Evolutionary conservation across 164 flowering plant species (phyloP), one percentile per base, ranked within the genome.

Genomic region (Platanus orientalis): DNA sequence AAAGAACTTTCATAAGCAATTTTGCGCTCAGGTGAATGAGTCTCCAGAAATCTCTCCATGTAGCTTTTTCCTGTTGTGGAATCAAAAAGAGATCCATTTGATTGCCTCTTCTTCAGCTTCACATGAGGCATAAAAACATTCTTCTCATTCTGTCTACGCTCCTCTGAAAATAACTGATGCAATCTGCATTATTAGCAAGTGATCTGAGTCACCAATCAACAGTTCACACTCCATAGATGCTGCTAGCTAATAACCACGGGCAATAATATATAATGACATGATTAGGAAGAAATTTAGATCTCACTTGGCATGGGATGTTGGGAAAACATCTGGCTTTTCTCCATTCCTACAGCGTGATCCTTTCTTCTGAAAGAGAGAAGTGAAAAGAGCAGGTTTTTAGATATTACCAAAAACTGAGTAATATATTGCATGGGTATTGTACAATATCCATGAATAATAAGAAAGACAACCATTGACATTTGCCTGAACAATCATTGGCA

Each of bases 251-350:
- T 27, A 25, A 28, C 19, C 17, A 13, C n/a, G n/a, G n/a, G 32
- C 17, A 34, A 54, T 50, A 48, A 45, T 36, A 50, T 26, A 7
- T 0, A 48, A 39, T 1, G 48, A 51, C 17, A 0, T 36, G 11
- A 47, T 32, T 54, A 54, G 58, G 20, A 26, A 28, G 36, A 67
- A 72, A 26, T 14, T 58, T 26, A 65, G 45, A 28, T 17, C 90
- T 76, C 70, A 95, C 99, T 78, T 88, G 78, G 88, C 74, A 81
- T 88, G 86, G 40, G 96, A 79, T 68, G 85, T 44, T 24, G 82
- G 74, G 50, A 64, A 55, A 32, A 63, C 51, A 69, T 90, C 91
- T 53, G 86, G 84, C 10, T 85, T 85, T 61, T 76, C 91, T 70
- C 91, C 89, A 79, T 87, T 88, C 73, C 76, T 88, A 82, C 78